phyloP scores from a whole-genome alignment of 495 filamentous ascomycete genomes.

The Penicillium egyptiacum region DNA sequence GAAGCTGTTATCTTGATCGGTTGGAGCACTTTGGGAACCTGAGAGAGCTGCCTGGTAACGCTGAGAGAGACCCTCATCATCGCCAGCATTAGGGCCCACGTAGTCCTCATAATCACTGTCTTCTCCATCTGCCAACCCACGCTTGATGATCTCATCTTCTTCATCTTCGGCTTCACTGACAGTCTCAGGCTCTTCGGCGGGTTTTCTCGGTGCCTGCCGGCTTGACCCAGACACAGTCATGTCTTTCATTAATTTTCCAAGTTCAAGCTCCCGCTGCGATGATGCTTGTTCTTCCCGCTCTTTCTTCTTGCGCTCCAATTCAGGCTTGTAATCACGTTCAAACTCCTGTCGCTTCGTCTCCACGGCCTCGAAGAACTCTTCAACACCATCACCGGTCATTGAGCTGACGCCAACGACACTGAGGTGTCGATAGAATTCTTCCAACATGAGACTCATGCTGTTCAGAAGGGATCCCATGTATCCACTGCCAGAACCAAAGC shows the following conservation, averaged over 20 bases:
- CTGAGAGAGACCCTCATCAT: slow-evolving; percentile 43
- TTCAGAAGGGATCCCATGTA: slow-evolving; percentile 98
- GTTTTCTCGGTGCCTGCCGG: slow-evolving; percentile 27
- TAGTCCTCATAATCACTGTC: slow-evolving; percentile 39
- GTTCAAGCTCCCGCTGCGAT: slow-evolving; percentile 69
- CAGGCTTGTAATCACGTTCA: slow-evolving; percentile 85
- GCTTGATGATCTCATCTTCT: slow-evolving; percentile 38
- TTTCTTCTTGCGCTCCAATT: slow-evolving; percentile 75
- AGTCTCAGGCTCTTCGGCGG: slow-evolving; percentile 41
- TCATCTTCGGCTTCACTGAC: slow-evolving; percentile 54
- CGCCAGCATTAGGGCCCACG: slow-evolving; percentile 31
- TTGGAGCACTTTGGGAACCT: slow-evolving; percentile 28
- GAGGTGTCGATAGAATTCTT: slow-evolving; percentile 94
- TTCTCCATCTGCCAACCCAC: slow-evolving; percentile 34
- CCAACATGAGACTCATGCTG: slow-evolving; percentile 95
- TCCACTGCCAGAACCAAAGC: slow-evolving; percentile 71
- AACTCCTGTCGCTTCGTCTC: slow-evolving; percentile 86
- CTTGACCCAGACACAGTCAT: slow-evolving; percentile 70
- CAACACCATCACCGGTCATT: slow-evolving; percentile 87
- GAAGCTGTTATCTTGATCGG: slow-evolving; percentile 50
- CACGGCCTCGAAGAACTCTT: slow-evolving; percentile 90
- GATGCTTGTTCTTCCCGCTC: slow-evolving; percentile 73
- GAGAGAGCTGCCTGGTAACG: slow-evolving; percentile 49
- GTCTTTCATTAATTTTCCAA: slow-evolving; percentile 91
- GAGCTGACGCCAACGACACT: slow-evolving; percentile 90